A percentile compares a stretch with the other conserved stretches of the same genome.
phyloP scores from a whole-genome alignment of 139 green algal genomes.

The Astrephomene gubernaculifera region DNA sequence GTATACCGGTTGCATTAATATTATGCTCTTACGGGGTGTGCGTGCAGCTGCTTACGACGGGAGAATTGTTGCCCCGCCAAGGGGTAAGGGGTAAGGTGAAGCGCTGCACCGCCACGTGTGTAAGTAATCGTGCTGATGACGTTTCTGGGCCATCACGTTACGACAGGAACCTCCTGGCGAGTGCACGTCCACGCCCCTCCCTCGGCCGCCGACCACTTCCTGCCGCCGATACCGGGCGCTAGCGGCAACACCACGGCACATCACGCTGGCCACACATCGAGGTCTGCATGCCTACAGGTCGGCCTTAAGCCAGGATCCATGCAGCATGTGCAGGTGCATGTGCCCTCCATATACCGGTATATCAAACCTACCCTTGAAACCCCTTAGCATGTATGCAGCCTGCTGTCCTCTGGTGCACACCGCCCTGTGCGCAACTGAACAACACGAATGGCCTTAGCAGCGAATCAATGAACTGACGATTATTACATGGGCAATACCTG shows the following conservation, averaged over 20 bases:
- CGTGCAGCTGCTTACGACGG: too few species aligned
- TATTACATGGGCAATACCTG: background rate
- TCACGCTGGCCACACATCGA: background rate
- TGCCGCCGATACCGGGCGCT: background rate
- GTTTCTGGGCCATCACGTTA: too few species aligned
- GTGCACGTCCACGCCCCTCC: constrained; percentile 4
- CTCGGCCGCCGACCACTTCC: too few species aligned
- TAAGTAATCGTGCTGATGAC: too few species aligned
- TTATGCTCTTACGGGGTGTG: too few species aligned
- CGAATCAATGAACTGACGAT: background rate
- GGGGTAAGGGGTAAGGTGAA: too few species aligned
- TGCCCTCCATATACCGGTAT: background rate
- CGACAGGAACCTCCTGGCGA: constrained; percentile 26
- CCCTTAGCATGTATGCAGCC: background rate
- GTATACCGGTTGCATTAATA: too few species aligned
- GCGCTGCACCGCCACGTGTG: too few species aligned
- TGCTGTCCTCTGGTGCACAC: too few species aligned
- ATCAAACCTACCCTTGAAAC: background rate
- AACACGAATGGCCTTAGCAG: background rate
- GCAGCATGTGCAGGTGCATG: background rate
- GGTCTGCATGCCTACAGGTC: constrained; percentile 26
- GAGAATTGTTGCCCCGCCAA: too few species aligned
- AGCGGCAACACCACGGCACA: background rate
- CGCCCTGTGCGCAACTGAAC: too few species aligned
- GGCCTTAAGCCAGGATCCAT: too few species aligned